Conservation (phyloP, 352 stramenopile genomes). For the Phytophthora pseudosyringae region DNA sequence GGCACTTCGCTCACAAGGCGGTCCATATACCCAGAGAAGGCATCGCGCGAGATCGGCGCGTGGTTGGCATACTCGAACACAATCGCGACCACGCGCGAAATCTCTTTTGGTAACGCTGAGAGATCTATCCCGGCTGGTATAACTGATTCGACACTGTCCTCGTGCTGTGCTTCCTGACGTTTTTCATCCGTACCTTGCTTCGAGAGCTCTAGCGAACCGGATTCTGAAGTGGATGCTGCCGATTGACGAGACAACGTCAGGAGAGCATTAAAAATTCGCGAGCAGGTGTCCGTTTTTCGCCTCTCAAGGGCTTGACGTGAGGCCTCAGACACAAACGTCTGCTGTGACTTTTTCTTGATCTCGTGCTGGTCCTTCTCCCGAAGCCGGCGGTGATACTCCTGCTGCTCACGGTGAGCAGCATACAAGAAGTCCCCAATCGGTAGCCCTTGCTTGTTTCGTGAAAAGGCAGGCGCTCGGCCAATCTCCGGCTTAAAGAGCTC, state of each 20-base stretch:
- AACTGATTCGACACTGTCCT: slow-evolving; percentile 22
- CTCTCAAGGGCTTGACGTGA: slow-evolving; percentile 61
- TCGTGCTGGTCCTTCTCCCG: slow-evolving; percentile 52
- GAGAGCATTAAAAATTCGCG: slow-evolving; percentile 57
- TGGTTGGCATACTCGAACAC: slow-evolving; percentile 72
- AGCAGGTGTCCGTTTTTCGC: slow-evolving; percentile 68
- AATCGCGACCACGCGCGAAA: slow-evolving; percentile 61
- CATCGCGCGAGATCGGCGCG: slow-evolving; percentile 43
- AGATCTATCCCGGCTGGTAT: slow-evolving; percentile 48
- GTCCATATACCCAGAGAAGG: slow-evolving; percentile 67
- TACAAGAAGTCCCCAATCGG: slow-evolving; percentile 84
- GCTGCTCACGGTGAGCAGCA: slow-evolving; percentile 65
- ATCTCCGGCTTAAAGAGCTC: slow-evolving; percentile 76
- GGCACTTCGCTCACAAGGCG: slow-evolving; percentile 64
- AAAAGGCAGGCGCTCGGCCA: slow-evolving; percentile 66
- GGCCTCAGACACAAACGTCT: slow-evolving; percentile 64
- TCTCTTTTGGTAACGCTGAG: slow-evolving; percentile 53
- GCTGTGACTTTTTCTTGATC: slow-evolving; percentile 49
- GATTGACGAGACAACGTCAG: slow-evolving; percentile 23
- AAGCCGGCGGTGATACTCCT: slow-evolving; percentile 59
- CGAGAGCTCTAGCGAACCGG: slow-evolving; percentile 1
- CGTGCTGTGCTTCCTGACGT: background rate
- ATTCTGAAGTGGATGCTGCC: slow-evolving; percentile 1
- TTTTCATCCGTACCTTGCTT: slow-evolving; percentile 1
- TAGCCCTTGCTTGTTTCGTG: slow-evolving; percentile 70